Evolutionary conservation across 805 yeast species (phyloP).

Genomic region (Candida sphagnicola): DNA sequence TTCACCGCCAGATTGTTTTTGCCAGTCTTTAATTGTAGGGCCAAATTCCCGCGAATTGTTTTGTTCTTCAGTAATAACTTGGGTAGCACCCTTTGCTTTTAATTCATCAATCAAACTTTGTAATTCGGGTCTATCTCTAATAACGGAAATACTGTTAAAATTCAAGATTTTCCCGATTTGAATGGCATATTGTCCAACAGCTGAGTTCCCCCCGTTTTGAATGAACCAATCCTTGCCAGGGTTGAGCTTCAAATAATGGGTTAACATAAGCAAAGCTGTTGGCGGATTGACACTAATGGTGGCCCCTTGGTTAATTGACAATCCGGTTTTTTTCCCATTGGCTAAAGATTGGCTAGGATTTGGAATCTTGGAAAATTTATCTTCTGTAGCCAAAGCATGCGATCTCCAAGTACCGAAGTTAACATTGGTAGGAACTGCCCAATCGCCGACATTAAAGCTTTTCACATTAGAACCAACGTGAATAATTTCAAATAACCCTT

Average conservation of each 20-base stretch:
- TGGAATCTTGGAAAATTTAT: conserved; percentile 56
- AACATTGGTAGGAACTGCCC: conserved; percentile 76
- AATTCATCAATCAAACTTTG: conserved; percentile 55
- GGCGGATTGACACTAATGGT: conserved; percentile 90
- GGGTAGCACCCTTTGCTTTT: conserved; percentile 69
- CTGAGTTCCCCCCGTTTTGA: conserved; percentile 95
- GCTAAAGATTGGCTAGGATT: conserved; percentile 45
- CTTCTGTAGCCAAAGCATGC: conserved; percentile 49
- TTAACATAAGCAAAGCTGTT: conserved; percentile 86
- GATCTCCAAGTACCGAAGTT: conserved; percentile 92
- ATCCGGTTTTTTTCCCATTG: conserved; percentile 26
- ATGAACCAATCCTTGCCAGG: conserved; percentile 82
- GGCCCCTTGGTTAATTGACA: conserved; percentile 62
- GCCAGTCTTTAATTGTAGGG: conserved; percentile 52
- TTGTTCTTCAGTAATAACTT: conserved; percentile 87
- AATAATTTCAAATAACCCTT: conserved; percentile 84
- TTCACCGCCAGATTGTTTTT: conserved; percentile 43
- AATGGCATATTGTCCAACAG: conserved; percentile 87
- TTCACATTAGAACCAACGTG: conserved; percentile 56
- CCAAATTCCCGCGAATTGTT: conserved; percentile 66
- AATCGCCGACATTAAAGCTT: conserved; percentile 64
- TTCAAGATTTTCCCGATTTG: conserved; percentile 82
- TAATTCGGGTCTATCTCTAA: conserved; percentile 79
- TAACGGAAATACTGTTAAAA: conserved; percentile 77
- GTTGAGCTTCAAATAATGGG: conserved; percentile 55